Evolutionary conservation across 1,139 yeast species (phyloP), one percentile per base, ranked within the genome.

Genomic region (Magnusiomyces sp.): DNA sequence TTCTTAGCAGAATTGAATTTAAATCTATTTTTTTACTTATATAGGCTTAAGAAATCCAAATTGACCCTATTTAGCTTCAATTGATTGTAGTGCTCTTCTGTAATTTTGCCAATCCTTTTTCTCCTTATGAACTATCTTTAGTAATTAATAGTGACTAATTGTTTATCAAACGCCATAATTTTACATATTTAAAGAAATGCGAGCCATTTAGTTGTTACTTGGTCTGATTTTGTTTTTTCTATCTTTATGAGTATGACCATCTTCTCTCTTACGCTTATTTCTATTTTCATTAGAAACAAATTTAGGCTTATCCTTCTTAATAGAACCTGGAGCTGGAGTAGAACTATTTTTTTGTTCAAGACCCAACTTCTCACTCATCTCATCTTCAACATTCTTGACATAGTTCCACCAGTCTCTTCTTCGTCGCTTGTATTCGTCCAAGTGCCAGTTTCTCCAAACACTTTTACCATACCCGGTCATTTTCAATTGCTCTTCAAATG

Each of bases 401-500:
- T 78, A 60, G 44, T 75, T 71, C 68, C 84, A 86, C 97, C 97
- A 89, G 61, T 88, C 95, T 62, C 73, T 78, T 64, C 83, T 80
- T 66, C 82, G 82, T 63, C 96, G 76, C 11, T 72, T 65, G 61
- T 81, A 87, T 58, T 80, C 68, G 62, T 88, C 96, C 82, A 89
- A 77, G 33, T 77, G 69, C 97, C 97, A 92, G 65, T 90, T 92
- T 62, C 85, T 86, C 97, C 97, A 92, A 1, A 92, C 97, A 58
- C 81, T 76, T 63, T 84, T 79, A 43, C 98, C 98, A 62, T 92
- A 92, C 23, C 73, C 77, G 63, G 95, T 84, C 56, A 83, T 87
- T 68, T 92, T 89, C 40, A 92, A 84, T 56, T 76, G 75, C 33
- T 78, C 81, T 34, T 82, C 76, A 44, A 81, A 77, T n/a, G 71